Conservation (phyloP, 164 flowering plant genomes). For the Vitis labrusca region DNA sequence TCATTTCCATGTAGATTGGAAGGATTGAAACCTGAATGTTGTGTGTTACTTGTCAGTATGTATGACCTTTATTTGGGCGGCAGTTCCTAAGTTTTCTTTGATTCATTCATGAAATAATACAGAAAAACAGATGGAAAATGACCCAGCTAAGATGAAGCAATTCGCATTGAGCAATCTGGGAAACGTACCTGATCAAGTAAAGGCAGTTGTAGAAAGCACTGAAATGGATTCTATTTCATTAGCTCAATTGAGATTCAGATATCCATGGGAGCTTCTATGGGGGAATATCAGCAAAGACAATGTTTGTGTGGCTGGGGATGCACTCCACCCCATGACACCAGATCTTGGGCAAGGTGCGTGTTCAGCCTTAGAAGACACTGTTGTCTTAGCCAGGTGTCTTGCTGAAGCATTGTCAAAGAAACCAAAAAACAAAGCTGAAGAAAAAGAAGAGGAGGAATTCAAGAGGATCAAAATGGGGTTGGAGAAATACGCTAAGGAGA, state of each 20-base stretch:
- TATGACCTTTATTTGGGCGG: no score
- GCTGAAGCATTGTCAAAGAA: not conserved
- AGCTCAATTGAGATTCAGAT: slow-evolving; percentile 31
- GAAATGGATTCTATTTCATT: slow-evolving; percentile 18
- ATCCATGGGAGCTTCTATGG: slow-evolving; percentile 40
- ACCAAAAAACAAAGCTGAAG: not conserved
- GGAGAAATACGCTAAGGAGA: no score
- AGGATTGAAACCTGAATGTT: no score
- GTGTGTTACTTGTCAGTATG: no score
- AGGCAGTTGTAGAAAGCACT: slow-evolving; percentile 30
- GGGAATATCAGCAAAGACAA: slow-evolving; percentile 42
- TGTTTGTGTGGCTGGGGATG: slow-evolving; percentile 53
- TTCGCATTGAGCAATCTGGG: slow-evolving; percentile 41
- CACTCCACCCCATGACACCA: slow-evolving; percentile 65
- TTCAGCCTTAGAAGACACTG: slow-evolving; percentile 35
- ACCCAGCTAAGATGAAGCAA: slow-evolving; percentile 39
- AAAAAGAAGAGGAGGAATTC: slow-evolving; percentile 3
- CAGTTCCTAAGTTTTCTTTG: no score
- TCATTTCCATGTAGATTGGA: no score
- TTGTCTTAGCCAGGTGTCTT: no score
- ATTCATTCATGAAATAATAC: not conserved
- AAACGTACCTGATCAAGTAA: slow-evolving; percentile 25
- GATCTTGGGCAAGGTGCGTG: slow-evolving; percentile 63
- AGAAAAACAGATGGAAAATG: slow-evolving; percentile 16
- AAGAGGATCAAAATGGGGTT: no score